A percentile compares a stretch with the other conserved stretches of the same genome.
These are phyloP conservation scores for Aspergillus cavernicola DNA, from an alignment of 495 filamentous ascomycete genomes.

Conservation along the genomic window DNA sequence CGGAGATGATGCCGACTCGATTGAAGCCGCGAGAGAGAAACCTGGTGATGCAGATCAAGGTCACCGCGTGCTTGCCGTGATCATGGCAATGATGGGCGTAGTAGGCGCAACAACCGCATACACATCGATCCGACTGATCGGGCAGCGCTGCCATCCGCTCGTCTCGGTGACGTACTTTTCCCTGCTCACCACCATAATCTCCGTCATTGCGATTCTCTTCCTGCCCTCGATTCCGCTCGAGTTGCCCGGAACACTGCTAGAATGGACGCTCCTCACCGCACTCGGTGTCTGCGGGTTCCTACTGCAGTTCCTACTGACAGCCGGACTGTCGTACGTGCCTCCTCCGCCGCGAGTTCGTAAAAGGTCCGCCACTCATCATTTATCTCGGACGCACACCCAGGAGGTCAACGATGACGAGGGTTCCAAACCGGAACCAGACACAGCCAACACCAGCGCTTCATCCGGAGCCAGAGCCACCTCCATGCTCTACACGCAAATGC, in stretches of 20 bases:
- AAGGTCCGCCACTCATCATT: conserved; percentile 6
- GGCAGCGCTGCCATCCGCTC: conserved; percentile 76
- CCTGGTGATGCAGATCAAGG: conserved; percentile 36
- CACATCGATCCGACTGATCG: conserved; percentile 81
- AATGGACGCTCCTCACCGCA: conserved; percentile 69
- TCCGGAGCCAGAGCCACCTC: conserved; percentile 69
- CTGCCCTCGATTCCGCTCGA: conserved; percentile 58
- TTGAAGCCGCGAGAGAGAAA: conserved; percentile 17
- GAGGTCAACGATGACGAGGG: not conserved
- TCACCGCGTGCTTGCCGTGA: conserved; percentile 71
- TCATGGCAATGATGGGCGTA: conserved; percentile 74
- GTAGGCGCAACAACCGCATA: conserved; percentile 74
- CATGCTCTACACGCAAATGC: conserved; percentile 90
- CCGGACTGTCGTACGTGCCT: conserved; percentile 66
- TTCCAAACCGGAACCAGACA: conserved; percentile 2
- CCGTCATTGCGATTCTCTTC: conserved; percentile 52
- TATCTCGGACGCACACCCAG: conserved; percentile 6
- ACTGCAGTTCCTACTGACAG: conserved; percentile 85
- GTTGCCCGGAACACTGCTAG: conserved; percentile 54
- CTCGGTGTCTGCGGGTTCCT: conserved; percentile 75
- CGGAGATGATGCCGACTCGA: not conserved
- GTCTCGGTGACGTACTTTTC: conserved; percentile 87
- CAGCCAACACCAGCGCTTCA: conserved; percentile 17
- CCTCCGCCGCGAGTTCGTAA: conserved; percentile 26
- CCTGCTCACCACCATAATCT: conserved; percentile 63